Percentiles rank a stretch among this genome's conserved stretches.
Conservation (phyloP, 345 rosid species). For the Hibiscus syriacus region DNA sequence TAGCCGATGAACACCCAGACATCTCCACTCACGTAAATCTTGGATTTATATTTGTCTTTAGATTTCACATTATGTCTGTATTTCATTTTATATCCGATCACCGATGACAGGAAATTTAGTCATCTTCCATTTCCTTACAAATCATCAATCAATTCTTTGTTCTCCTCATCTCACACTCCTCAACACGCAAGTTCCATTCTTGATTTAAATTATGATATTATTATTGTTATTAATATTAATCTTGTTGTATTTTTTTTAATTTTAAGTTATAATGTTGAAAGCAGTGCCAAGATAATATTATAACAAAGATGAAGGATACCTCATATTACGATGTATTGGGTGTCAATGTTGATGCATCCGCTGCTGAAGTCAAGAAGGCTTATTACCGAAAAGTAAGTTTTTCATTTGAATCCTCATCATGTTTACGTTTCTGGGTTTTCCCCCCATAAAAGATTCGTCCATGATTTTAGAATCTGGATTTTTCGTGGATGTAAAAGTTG, state of each 20-base stretch:
- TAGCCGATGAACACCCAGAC: neutral
- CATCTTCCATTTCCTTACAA: neutral
- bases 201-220: neutral
- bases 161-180: neutral
- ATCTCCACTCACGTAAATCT: neutral
- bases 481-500: neutral
- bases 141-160: neutral
- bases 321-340: slow-evolving; percentile 71
- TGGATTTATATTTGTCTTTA: neutral
- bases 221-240: neutral
- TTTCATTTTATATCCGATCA: neutral
- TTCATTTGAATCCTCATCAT: neutral
- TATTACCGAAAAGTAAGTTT: slow-evolving; percentile 67
- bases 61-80: neutral
- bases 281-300: neutral
- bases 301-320: slow-evolving; percentile 60
- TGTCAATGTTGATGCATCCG: slow-evolving; percentile 53
- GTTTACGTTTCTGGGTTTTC: neutral
- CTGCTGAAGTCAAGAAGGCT: slow-evolving; percentile 85
- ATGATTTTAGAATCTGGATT: neutral
- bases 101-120: neutral
- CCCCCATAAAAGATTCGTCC: neutral
- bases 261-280: slow-evolving; percentile 2
- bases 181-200: no score
- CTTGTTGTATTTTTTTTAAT: neutral